Evolutionary conservation across 495 filamentous ascomycete genomes (phyloP), one percentile per base, ranked within the genome.

Genomic region (Entonaema liquescens): DNA sequence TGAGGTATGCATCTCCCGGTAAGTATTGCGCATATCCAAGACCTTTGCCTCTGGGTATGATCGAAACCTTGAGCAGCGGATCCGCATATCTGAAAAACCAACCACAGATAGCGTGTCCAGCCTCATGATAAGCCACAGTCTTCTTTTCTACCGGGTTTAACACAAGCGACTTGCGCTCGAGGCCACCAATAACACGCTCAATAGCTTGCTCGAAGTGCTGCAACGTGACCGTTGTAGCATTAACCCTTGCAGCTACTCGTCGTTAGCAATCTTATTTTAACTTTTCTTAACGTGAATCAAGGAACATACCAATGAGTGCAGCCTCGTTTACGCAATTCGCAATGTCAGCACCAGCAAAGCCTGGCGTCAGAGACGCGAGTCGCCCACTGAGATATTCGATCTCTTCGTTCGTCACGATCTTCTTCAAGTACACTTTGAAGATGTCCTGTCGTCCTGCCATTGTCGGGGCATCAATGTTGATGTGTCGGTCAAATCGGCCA

Each of bases 241-340:
- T 92, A 53, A 84, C 81, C 72, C 95, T 90, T 54, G 95, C 95
- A 79, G 94, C 94, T 98, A 74, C 15, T 63, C 33, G 58, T 60
- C 55, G 77, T 87, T 75, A 85, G 76, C 70, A 79, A 38, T 19
- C 62, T 6, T 26, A 47, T 40, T 38, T 33, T n/a, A n/a, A 19
- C 47, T 61, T 26, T 31, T 3, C 31, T n/a, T 15, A 25, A 11
- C 21, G 25, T 26, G 25, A 47, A 36, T 61, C 38, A 25, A 5
- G 35, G 53, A 31, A 87, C 92, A 78, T 89, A 98, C 95, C 95
- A 76, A 98, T 93, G 60, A 99, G 84, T 59, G 95, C 95, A 65
- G 95, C 95, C 83, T 99, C 95, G 78, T 99, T 99, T 62, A 96
- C 93, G 78, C 93, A 96, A 80, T 99, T 99, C 65, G 95, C 95